A percentile compares a stretch with the other conserved stretches of the same genome.
Conservation (phyloP, 2,329 filamentous ascomycete genomes). For the Diaporthe humulicola region DNA sequence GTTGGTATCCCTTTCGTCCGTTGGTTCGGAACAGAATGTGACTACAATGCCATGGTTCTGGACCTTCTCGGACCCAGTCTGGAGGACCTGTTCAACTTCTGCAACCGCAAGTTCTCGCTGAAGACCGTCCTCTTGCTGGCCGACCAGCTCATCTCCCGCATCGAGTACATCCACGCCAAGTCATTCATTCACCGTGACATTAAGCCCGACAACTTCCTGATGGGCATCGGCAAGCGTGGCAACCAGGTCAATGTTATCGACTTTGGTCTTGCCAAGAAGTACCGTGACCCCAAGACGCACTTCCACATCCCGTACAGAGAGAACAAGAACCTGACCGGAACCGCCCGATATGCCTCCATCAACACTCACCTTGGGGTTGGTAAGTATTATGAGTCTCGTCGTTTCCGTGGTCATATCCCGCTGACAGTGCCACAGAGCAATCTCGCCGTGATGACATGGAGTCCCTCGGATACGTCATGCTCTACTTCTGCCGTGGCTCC, state of each 20-base stretch:
- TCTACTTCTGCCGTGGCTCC: conserved; percentile 99
- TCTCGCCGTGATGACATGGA: conserved; percentile 99
- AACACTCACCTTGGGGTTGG: conserved; percentile 97
- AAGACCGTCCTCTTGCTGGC: conserved; percentile 98
- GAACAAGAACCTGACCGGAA: conserved; percentile 99
- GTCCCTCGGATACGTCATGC: conserved; percentile 98
- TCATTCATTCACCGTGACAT: conserved; percentile 99
- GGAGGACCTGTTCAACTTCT: conserved; percentile 99
- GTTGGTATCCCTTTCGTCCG: conserved; percentile 98
- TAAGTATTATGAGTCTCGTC: conserved; percentile 57
- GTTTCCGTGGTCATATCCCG: background rate
- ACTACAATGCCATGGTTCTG: conserved; percentile 99
- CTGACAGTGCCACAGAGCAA: conserved; percentile 76
- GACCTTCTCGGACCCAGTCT: conserved; percentile 95
- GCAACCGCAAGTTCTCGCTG: conserved; percentile 99
- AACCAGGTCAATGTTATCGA: conserved; percentile 99
- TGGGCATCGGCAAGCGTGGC: conserved; percentile 98
- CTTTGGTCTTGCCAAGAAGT: conserved; percentile 99
- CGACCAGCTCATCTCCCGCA: conserved; percentile 98
- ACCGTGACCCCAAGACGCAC: conserved; percentile 99
- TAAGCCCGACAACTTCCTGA: conserved; percentile 99
- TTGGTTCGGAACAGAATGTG: conserved; percentile 99
- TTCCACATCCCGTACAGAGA: conserved; percentile 99
- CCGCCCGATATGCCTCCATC: conserved; percentile 97
- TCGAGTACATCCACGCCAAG: conserved; percentile 99